These are phyloP conservation scores for Beta corolliflora DNA, from an alignment of 179 eudicot species.

Conservation along the genomic window DNA sequence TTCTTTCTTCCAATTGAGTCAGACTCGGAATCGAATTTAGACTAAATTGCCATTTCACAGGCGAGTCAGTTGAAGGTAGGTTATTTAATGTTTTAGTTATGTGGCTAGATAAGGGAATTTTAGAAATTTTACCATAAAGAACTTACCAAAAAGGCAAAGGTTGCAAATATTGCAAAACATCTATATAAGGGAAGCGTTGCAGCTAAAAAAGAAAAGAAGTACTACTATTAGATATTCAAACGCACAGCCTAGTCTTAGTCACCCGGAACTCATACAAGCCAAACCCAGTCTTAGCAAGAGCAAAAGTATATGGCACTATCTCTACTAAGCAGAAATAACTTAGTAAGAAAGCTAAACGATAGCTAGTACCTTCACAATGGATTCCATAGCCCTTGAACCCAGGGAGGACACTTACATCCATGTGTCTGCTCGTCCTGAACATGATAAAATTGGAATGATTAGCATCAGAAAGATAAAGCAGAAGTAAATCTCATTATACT, in stretches of 20 bases:
- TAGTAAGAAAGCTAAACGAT: constrained; percentile 1
- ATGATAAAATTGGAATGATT: neutral
- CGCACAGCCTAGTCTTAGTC: neutral
- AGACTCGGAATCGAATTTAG: too few species aligned
- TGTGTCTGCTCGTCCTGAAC: constrained; percentile 56
- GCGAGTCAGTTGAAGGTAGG: too few species aligned
- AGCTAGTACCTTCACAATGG: constrained; percentile 53
- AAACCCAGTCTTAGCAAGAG: neutral
- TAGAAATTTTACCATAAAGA: too few species aligned
- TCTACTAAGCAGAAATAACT: neutral
- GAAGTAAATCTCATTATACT: neutral
- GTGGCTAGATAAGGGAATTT: too few species aligned
- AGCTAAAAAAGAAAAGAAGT: too few species aligned
- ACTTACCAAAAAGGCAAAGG: too few species aligned
- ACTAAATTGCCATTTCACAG: too few species aligned
- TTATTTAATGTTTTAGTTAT: too few species aligned
- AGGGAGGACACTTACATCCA: constrained; percentile 65
- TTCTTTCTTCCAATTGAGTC: too few species aligned
- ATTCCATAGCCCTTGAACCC: constrained; percentile 72
- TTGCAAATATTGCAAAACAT: too few species aligned
- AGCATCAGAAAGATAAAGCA: constrained; percentile 10
- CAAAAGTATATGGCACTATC: neutral
- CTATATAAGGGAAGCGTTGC: too few species aligned
- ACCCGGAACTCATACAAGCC: constrained; percentile 5
- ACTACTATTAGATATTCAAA: neutral